These are phyloP conservation scores for Galium porrigens DNA, from an alignment of 305 asterid genomes.

Conservation along the genomic window DNA sequence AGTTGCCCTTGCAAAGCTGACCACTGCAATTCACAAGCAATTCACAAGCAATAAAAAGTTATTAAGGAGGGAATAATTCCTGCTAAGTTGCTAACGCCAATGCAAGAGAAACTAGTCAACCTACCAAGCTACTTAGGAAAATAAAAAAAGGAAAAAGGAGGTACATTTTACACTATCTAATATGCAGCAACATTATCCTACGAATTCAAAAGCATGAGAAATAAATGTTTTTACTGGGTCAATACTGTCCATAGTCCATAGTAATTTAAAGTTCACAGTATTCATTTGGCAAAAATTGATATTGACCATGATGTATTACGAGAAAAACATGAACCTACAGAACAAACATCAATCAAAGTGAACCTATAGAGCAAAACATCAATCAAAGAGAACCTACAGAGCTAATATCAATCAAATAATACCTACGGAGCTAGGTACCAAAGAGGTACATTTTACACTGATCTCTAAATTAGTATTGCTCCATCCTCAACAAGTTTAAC, in stretches of 20 bases:
- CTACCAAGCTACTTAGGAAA: not conserved
- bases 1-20: conserved; percentile 79
- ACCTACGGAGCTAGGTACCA: too few relatives aligned
- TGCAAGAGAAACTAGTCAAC: not conserved
- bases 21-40: conserved; percentile 38
- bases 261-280: not conserved
- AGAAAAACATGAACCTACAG: too few relatives aligned
- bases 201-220: not conserved
- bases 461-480: too few relatives aligned
- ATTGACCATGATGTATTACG: too few relatives aligned
- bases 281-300: not conserved
- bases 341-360: too few relatives aligned
- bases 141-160: not conserved
- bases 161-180: not conserved
- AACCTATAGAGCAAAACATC: too few relatives aligned
- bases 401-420: not conserved
- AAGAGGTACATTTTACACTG: not conserved
- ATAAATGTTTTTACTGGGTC: not conserved
- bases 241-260: not conserved
- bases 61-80: not conserved
- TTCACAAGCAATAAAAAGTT: not conserved
- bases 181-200: not conserved
- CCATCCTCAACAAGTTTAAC: too few relatives aligned
- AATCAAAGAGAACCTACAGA: not conserved
- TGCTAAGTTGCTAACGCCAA: not conserved